phyloP scores from a whole-genome alignment of 176 grass and related monocot genomes.

The Oryza brachyantha region DNA sequence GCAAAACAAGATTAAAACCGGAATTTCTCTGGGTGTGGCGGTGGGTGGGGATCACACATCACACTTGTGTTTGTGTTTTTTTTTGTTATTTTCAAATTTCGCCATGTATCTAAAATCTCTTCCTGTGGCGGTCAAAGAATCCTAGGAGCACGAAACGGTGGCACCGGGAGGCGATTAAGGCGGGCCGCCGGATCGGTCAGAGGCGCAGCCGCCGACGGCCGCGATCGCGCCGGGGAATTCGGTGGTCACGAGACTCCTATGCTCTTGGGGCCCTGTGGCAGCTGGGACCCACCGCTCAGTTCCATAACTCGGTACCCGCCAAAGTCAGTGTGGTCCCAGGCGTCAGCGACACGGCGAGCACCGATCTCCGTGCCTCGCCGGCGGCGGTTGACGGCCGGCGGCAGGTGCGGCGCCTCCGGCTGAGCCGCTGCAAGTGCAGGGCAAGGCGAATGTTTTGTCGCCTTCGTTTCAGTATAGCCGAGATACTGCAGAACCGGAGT shows the following conservation, averaged over 20 bases:
- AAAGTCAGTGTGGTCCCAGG: conserved; percentile 1
- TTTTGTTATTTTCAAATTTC: neutral
- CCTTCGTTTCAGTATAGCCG: neutral
- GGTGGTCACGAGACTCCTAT: conserved; percentile 14
- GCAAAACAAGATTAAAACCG: neutral
- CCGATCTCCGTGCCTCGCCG: neutral
- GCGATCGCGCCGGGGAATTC: neutral
- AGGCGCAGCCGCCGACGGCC: neutral
- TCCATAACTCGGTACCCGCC: conserved; percentile 25
- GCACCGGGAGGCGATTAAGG: conserved; percentile 26
- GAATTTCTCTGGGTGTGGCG: neutral
- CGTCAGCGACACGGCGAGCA: neutral
- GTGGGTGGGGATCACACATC: conserved; percentile 11
- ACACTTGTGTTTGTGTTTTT: too few species aligned
- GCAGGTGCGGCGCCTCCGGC: neutral
- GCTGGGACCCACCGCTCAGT: conserved; percentile 7
- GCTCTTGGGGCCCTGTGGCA: neutral
- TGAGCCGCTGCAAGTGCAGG: neutral
- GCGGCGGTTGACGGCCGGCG: too few species aligned
- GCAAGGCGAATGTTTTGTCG: neutral
- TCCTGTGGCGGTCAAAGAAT: conserved; percentile 35
- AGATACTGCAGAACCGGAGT: too few species aligned
- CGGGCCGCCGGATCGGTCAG: conserved; percentile 27
- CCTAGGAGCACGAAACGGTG: conserved; percentile 28
- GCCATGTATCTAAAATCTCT: neutral